These are phyloP conservation scores for Ophiostoma australiae DNA, from an alignment of 2,329 filamentous ascomycete genomes.

Conservation along the genomic window DNA sequence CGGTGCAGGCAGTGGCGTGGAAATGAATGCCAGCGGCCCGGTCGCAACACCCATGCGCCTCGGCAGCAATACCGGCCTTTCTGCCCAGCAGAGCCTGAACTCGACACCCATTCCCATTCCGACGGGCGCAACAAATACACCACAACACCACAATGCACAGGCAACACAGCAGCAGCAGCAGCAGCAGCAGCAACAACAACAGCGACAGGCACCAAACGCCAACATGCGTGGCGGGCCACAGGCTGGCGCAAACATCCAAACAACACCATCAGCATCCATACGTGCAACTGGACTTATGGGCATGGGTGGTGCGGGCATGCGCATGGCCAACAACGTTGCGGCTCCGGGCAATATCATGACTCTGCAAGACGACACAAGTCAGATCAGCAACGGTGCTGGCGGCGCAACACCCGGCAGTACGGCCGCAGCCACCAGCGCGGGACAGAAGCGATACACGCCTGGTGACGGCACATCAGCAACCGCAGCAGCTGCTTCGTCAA, in stretches of 20 bases:
- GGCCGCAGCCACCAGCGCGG: not conserved
- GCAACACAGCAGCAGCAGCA: slow-evolving; percentile 19
- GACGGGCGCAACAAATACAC: slow-evolving; percentile 13
- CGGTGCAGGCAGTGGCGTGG: not conserved
- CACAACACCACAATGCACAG: slow-evolving; percentile 19
- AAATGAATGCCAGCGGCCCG: slow-evolving; percentile 2
- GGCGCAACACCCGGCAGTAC: slow-evolving; percentile 16
- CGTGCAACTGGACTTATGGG: not conserved
- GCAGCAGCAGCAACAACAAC: slow-evolving; percentile 24
- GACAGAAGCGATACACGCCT: slow-evolving; percentile 40
- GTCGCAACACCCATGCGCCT: slow-evolving; percentile 25
- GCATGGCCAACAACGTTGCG: not conserved
- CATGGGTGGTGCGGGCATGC: not conserved
- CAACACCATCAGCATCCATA: not conserved
- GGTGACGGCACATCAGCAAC: slow-evolving; percentile 24
- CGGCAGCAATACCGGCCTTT: slow-evolving; percentile 4
- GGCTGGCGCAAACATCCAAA: not conserved
- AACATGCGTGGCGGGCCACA: not conserved
- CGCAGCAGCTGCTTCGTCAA: slow-evolving; percentile 29
- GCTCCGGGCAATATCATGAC: slow-evolving; percentile 37
- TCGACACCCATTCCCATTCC: slow-evolving; percentile 7
- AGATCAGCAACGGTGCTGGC: not conserved
- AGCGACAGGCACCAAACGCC: not conserved
- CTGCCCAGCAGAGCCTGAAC: slow-evolving; percentile 2
- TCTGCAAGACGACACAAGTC: slow-evolving; percentile 47